phyloP scores from a whole-genome alignment of 768 basidiomycete genomes.

The Amyloporia xantha region DNA sequence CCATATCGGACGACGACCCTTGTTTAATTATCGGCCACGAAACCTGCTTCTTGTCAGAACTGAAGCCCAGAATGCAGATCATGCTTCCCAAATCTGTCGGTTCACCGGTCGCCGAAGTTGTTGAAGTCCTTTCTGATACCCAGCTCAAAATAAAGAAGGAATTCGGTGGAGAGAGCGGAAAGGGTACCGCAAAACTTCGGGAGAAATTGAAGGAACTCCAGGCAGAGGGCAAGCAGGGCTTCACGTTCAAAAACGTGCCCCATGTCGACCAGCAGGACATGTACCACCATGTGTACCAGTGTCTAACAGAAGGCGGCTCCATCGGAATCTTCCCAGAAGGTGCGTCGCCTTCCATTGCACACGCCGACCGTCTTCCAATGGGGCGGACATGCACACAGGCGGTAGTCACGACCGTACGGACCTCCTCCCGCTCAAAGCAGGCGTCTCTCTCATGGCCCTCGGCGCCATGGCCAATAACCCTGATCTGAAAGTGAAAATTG shows the following conservation, averaged over 20 bases:
- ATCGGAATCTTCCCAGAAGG: conserved; percentile 99
- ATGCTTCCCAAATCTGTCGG: conserved; percentile 77
- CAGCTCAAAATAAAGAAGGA: conserved; percentile 79
- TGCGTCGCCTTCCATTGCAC: too few species aligned
- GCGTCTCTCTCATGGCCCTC: conserved; percentile 95
- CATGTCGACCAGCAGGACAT: conserved; percentile 91
- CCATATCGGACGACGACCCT: conserved; percentile 69
- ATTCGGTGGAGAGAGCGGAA: conserved; percentile 73
- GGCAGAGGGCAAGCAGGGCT: conserved; percentile 47
- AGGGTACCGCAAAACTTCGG: conserved; percentile 57
- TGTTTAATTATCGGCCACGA: conserved; percentile 73
- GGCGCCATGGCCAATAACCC: conserved; percentile 95
- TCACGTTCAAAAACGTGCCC: conserved; percentile 79
- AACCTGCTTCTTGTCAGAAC: conserved; percentile 67
- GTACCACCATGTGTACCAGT: conserved; percentile 91
- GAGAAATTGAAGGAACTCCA: conserved; percentile 60
- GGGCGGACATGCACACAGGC: too few species aligned
- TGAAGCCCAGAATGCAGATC: conserved; percentile 76
- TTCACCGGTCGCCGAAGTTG: conserved; percentile 74
- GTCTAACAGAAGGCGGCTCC: conserved; percentile 76
- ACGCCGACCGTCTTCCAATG: background rate
- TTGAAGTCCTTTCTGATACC: conserved; percentile 85
- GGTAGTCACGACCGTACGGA: conserved; percentile 98
- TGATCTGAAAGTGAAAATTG: conserved; percentile 81
- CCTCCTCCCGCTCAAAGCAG: conserved; percentile 95